Percentiles rank a stretch among this genome's conserved stretches.
phyloP scores from a whole-genome alignment of 2,329 filamentous ascomycete genomes.

The Diaporthe sp. region DNA sequence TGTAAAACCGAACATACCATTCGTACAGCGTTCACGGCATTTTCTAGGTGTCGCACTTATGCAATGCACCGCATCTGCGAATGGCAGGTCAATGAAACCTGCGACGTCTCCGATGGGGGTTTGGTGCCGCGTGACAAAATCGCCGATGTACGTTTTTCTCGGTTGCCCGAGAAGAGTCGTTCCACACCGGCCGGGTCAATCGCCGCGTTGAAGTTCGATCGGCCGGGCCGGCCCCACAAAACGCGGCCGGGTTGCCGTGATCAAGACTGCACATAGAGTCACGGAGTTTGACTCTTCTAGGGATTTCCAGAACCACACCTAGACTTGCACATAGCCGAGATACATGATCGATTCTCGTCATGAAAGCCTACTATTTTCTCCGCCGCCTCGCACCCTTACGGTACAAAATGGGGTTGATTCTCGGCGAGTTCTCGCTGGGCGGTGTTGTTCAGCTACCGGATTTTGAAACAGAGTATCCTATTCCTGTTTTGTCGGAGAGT shows the following conservation, averaged over 20 bases:
- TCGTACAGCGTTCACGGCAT: not conserved
- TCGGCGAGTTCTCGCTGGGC: not conserved
- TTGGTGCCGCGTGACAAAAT: not conserved
- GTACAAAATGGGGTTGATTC: not conserved
- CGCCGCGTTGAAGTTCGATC: not conserved
- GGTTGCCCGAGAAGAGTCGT: not conserved
- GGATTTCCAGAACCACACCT: not conserved
- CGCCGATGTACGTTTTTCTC: not conserved
- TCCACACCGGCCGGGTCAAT: not conserved
- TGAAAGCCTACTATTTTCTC: no score
- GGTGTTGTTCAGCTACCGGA: not conserved
- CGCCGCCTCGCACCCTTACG: no score
- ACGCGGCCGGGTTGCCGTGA: not conserved
- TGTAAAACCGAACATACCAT: not conserved
- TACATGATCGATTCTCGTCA: not conserved
- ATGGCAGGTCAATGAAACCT: not conserved
- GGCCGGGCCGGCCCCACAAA: slow-evolving; percentile 4
- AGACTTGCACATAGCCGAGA: no score
- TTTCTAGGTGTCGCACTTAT: not conserved
- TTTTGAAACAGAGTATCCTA: not conserved
- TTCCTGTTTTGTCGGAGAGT: not conserved
- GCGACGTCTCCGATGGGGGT: not conserved
- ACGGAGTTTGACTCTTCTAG: no score
- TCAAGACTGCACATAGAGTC: not conserved
- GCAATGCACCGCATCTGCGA: not conserved